phyloP scores from a whole-genome alignment of 1,139 yeast genomes.

The Chernovozyma aurita region DNA sequence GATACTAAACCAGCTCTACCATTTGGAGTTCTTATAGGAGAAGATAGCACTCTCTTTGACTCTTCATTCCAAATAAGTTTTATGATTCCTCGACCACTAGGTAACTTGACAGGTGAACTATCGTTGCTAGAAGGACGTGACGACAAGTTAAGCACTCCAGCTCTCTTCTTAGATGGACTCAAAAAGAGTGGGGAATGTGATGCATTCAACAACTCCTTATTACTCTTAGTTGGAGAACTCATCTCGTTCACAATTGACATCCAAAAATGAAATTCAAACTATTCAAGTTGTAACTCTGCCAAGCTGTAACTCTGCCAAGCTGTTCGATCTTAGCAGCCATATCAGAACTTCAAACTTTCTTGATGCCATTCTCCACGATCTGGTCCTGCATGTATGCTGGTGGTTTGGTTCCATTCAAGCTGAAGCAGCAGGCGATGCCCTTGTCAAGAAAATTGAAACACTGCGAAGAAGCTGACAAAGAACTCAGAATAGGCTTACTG shows the following conservation, averaged over 20 bases:
- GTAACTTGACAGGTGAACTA: slow-evolving; percentile 14
- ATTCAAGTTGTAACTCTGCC: not conserved
- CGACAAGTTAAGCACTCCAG: slow-evolving; percentile 8
- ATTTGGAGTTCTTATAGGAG: slow-evolving; percentile 32
- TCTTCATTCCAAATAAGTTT: slow-evolving; percentile 8
- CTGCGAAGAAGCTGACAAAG: no score
- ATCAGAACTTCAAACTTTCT: no score
- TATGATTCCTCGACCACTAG: slow-evolving; percentile 20
- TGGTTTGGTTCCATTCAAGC: no score
- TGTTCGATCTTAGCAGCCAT: no score
- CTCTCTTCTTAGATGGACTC: slow-evolving; percentile 15
- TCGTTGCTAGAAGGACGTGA: slow-evolving; percentile 3
- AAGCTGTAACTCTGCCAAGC: not conserved
- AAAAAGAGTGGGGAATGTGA: slow-evolving; percentile 9
- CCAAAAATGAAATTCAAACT: not conserved
- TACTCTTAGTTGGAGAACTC: slow-evolving; percentile 6
- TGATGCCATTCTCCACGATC: not conserved
- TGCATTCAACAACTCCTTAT: slow-evolving; percentile 2
- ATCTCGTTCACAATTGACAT: no score
- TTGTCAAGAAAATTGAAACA: no score
- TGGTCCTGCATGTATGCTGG: no score
- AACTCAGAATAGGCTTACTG: no score
- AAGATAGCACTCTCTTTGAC: slow-evolving; percentile 10
- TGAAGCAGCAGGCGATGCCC: no score
- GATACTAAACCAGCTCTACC: slow-evolving; percentile 47